A percentile compares a stretch with the other conserved stretches of the same genome.
These are phyloP conservation scores for Ophiostoma sp. DNA, from an alignment of 2,329 filamentous ascomycete species.

Conservation along the genomic window DNA sequence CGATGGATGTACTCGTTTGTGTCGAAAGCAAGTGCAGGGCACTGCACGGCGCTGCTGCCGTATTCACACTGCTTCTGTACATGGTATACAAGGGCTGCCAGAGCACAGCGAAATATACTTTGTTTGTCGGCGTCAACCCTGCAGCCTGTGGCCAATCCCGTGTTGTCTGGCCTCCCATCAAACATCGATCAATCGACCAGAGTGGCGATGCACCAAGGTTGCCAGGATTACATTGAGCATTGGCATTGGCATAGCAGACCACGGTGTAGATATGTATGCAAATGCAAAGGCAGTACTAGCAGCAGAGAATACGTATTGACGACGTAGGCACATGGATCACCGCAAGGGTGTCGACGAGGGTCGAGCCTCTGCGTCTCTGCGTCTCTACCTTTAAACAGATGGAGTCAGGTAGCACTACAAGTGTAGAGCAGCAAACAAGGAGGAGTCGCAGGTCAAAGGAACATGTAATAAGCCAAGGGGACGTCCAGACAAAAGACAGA, in stretches of 20 bases:
- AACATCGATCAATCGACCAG: slow-evolving; percentile 32
- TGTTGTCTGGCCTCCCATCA: slow-evolving; percentile 31
- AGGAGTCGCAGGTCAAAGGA: not conserved
- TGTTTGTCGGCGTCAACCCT: slow-evolving; percentile 9
- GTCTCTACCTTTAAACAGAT: not conserved
- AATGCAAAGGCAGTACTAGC: not conserved
- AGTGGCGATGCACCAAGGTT: slow-evolving; percentile 6
- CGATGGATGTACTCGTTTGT: not conserved
- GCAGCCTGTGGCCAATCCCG: slow-evolving; percentile 30
- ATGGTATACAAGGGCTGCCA: no score
- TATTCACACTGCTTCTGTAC: no score
- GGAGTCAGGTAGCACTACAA: slow-evolving; percentile 8
- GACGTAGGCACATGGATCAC: slow-evolving; percentile 8
- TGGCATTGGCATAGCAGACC: not conserved
- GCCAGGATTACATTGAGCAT: not conserved
- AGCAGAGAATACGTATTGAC: not conserved
- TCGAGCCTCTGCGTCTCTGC: not conserved
- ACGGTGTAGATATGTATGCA: not conserved
- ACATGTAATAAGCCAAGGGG: slow-evolving; percentile 1
- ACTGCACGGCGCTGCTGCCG: no score
- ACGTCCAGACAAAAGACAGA: not conserved
- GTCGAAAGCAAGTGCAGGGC: no score
- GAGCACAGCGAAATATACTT: not conserved
- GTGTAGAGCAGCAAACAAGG: not conserved
- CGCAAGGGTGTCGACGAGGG: not conserved